phyloP scores from a whole-genome alignment of 2,329 filamentous ascomycete genomes.

The Leptodontidium sp. region DNA sequence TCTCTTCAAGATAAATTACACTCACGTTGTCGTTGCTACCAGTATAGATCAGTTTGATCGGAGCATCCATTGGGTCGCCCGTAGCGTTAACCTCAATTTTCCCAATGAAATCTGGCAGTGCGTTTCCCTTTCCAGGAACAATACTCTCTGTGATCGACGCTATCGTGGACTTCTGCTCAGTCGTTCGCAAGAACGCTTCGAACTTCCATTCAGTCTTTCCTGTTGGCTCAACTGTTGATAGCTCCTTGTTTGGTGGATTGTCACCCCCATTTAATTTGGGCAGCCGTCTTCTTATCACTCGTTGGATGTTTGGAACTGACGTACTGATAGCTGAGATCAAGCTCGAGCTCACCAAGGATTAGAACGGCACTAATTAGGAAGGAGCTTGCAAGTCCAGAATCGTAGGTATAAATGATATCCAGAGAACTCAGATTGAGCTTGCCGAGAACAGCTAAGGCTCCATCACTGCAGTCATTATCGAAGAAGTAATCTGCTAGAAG shows the following conservation, averaged over 20 bases:
- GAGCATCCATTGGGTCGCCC: conserved; percentile 4
- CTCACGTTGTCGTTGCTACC: too few relatives aligned
- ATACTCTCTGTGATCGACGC: conserved; percentile 16
- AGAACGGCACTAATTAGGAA: conserved; percentile 15
- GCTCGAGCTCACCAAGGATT: conserved; percentile 19
- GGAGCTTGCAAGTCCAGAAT: neutral
- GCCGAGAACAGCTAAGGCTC: conserved; percentile 18
- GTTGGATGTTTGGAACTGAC: neutral
- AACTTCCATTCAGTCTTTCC: conserved; percentile 14
- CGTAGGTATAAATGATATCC: conserved; percentile 1
- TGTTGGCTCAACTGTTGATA: neutral
- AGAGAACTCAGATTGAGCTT: conserved; percentile 6
- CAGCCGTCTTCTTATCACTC: neutral
- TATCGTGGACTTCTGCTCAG: conserved; percentile 5
- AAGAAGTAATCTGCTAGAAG: conserved; percentile 12
- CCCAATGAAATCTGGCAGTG: conserved; percentile 14
- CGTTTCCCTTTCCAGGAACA: neutral
- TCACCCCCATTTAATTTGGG: conserved; percentile 1
- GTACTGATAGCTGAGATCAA: conserved; percentile 26
- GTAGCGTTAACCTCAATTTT: neutral
- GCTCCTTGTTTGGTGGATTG: neutral
- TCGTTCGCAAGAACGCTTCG: conserved; percentile 12
- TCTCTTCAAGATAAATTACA: too few relatives aligned
- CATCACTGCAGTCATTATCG: neutral
- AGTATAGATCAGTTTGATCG: neutral